Conservation (phyloP, 352 stramenopile species). For the Pythium brachiatum region DNA sequence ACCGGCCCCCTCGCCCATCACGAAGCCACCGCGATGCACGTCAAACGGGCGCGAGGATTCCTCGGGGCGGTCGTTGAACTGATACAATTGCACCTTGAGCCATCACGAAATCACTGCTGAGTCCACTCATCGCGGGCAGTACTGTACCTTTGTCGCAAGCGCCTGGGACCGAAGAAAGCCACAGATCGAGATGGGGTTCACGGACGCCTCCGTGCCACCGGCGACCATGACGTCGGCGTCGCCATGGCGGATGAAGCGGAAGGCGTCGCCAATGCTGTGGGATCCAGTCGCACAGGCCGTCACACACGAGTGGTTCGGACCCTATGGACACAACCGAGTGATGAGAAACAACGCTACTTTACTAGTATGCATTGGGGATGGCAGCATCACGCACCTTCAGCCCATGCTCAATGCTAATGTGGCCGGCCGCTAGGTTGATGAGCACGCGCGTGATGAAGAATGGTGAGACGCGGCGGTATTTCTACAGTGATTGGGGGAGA, state of each 20-base stretch:
- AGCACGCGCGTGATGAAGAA: constrained; percentile 94
- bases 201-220: constrained; percentile 93
- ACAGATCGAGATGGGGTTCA: constrained; percentile 93
- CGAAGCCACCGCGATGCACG: constrained; percentile 93
- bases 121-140: too few species aligned
- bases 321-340: constrained; percentile 35
- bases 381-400: constrained; percentile 60
- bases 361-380: neutral
- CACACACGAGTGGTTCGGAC: constrained; percentile 96
- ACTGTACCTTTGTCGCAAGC: constrained; percentile 88
- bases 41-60: constrained; percentile 96
- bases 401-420: constrained; percentile 90
- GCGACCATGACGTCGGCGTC: constrained; percentile 96
- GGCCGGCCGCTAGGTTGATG: constrained; percentile 91
- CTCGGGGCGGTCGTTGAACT: constrained; percentile 93
- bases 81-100: neutral
- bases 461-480: constrained; percentile 88
- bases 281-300: constrained; percentile 97
- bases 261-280: constrained; percentile 96
- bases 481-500: constrained; percentile 31
- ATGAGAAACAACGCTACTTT: too few species aligned
- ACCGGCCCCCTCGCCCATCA: constrained; percentile 91
- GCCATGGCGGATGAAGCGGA: constrained; percentile 80
- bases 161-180: constrained; percentile 96
- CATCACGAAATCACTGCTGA: too few species aligned